Percentiles rank a stretch among this genome's conserved stretches.
These are phyloP conservation scores for Nakazawaea sp. DNA, from an alignment of 805 yeast genomes.

Conservation along the genomic window DNA sequence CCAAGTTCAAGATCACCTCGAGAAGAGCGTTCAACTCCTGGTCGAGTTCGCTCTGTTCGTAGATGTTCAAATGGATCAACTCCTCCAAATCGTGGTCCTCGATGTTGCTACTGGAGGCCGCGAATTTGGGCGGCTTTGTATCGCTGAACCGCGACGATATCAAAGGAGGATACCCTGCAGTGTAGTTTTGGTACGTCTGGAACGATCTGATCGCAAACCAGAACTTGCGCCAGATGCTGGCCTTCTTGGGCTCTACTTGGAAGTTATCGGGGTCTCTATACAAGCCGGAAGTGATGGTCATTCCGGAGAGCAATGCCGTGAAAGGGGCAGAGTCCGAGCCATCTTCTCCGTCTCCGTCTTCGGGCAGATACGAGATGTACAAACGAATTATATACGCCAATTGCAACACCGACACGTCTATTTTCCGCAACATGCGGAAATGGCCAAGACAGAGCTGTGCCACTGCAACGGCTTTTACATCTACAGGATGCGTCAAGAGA, in stretches of 20 bases:
- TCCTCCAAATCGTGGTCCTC: background rate
- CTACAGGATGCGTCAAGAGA: slow-evolving; percentile 40
- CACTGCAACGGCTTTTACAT: slow-evolving; percentile 30
- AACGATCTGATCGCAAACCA: slow-evolving; percentile 46
- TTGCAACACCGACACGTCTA: slow-evolving; percentile 46
- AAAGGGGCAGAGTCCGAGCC: slow-evolving; percentile 14
- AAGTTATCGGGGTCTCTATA: slow-evolving; percentile 60
- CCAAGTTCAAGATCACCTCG: background rate
- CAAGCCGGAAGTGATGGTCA: slow-evolving; percentile 40
- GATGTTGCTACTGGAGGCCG: background rate
- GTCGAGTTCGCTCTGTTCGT: background rate
- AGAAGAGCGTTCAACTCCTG: background rate
- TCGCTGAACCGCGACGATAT: slow-evolving; percentile 37
- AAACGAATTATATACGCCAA: slow-evolving; percentile 44
- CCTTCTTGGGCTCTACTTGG: slow-evolving; percentile 10
- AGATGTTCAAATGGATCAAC: background rate
- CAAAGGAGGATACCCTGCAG: slow-evolving; percentile 40
- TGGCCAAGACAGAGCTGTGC: slow-evolving; percentile 51
- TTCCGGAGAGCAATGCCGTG: background rate
- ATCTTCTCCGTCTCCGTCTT: slow-evolving; percentile 58
- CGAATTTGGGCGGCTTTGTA: slow-evolving; percentile 29
- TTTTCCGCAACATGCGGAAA: slow-evolving; percentile 40
- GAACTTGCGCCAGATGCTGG: slow-evolving; percentile 48
- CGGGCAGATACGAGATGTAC: slow-evolving; percentile 43
- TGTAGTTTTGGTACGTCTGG: slow-evolving; percentile 38